phyloP scores from a whole-genome alignment of 2,329 filamentous ascomycete genomes.

The Escovopsis sp. region DNA sequence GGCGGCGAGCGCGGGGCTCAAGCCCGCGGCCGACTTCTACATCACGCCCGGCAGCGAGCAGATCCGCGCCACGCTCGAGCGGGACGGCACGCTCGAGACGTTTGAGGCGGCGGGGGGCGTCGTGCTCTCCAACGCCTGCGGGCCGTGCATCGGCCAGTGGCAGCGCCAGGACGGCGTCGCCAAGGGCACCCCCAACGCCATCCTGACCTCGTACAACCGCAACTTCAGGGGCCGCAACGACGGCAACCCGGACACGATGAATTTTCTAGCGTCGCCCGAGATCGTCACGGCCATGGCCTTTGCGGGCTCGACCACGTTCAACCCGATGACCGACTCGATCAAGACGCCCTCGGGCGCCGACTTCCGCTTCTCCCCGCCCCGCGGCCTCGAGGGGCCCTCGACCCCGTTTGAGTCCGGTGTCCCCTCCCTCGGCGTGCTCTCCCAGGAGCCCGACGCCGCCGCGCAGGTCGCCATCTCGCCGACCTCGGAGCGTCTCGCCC shows the following conservation, averaged over 20 bases:
- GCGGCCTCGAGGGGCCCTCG: constrained; percentile 49
- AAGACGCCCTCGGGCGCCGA: constrained; percentile 62
- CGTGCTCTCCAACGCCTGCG: constrained; percentile 88
- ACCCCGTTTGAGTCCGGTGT: constrained; percentile 65
- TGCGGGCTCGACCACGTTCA: constrained; percentile 85
- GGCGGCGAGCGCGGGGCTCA: constrained; percentile 74
- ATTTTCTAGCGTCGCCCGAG: constrained; percentile 94
- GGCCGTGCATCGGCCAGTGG: constrained; percentile 91
- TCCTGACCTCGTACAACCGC: constrained; percentile 94
- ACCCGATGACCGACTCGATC: constrained; percentile 79
- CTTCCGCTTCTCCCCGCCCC: constrained; percentile 75
- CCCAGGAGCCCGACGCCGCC: constrained; percentile 54
- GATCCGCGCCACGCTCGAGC: constrained; percentile 83
- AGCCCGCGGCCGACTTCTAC: constrained; percentile 83
- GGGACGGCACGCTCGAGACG: constrained; percentile 73
- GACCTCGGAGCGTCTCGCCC: constrained; percentile 75
- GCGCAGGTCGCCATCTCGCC: constrained; percentile 68
- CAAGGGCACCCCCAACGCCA: constrained; percentile 84
- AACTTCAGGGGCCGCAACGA: constrained; percentile 97
- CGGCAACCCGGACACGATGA: constrained; percentile 93
- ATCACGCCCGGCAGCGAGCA: constrained; percentile 95
- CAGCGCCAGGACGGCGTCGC: constrained; percentile 70
- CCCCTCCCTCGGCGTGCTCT: constrained; percentile 56
- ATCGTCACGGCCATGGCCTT: constrained; percentile 94
- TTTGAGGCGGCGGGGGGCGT: constrained; percentile 78